phyloP scores from a whole-genome alignment of 1,139 yeast genomes.

The Scheffersomyces parashehatae region DNA sequence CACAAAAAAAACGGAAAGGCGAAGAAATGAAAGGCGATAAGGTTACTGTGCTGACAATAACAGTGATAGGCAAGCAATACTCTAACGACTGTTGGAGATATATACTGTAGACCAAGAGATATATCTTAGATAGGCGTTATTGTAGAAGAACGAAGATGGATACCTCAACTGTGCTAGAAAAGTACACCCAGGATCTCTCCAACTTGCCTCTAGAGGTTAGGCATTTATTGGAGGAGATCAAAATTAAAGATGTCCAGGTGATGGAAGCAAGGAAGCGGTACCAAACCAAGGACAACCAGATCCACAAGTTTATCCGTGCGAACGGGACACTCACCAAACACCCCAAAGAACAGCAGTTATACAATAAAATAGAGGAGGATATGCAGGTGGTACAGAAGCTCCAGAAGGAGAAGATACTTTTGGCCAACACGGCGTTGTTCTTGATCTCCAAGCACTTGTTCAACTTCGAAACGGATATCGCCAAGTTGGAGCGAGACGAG shows the following conservation, averaged over 20 bases:
- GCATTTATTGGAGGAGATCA: slow-evolving; percentile 76
- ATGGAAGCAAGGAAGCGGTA: slow-evolving; percentile 69
- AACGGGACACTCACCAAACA: slow-evolving; percentile 81
- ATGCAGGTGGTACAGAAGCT: slow-evolving; percentile 58
- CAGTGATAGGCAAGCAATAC: too few relatives aligned
- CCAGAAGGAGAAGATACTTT: slow-evolving; percentile 74
- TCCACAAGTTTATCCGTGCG: slow-evolving; percentile 80
- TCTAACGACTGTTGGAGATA: too few relatives aligned
- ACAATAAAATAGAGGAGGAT: slow-evolving; percentile 69
- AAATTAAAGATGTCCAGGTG: slow-evolving; percentile 65
- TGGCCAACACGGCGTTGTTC: slow-evolving; percentile 83
- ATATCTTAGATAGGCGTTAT: too few relatives aligned
- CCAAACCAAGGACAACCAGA: slow-evolving; percentile 69
- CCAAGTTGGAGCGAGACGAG: slow-evolving; percentile 77
- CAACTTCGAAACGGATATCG: slow-evolving; percentile 73
- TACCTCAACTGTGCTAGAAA: slow-evolving; percentile 50
- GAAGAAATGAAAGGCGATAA: too few relatives aligned
- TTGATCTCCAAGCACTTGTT: slow-evolving; percentile 72
- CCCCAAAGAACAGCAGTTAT: slow-evolving; percentile 76
- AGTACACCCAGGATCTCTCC: slow-evolving; percentile 57
- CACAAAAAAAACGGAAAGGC: too few relatives aligned
- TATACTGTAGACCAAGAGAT: too few relatives aligned
- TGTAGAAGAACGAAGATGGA: slow-evolving; percentile 29
- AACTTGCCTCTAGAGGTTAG: slow-evolving; percentile 90
- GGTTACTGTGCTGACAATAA: too few relatives aligned